A percentile compares a stretch with the other conserved stretches of the same genome.
These are phyloP conservation scores for Morella rubra DNA, from an alignment of 306 rosid species.

Conservation along the genomic window DNA sequence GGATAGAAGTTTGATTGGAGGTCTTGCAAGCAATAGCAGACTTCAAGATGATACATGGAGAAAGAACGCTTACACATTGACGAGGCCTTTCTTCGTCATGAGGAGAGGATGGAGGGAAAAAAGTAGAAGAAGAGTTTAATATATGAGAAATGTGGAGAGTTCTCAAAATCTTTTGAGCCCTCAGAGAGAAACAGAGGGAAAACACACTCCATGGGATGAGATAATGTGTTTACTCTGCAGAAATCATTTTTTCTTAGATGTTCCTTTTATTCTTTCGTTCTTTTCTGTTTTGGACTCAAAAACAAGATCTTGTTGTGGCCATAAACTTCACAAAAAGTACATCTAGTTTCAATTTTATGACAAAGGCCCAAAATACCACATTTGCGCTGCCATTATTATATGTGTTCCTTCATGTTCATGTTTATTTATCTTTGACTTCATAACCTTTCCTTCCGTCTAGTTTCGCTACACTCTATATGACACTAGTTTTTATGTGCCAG, in stretches of 20 bases:
- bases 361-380: neutral
- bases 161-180: neutral
- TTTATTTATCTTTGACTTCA: conserved; percentile 5
- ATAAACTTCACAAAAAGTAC: neutral
- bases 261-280: neutral
- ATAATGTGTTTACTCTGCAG: neutral
- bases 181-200: neutral
- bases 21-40: conserved; percentile 3
- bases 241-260: neutral
- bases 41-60: conserved; percentile 16
- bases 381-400: neutral
- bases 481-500: conserved; percentile 41
- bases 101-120: conserved; percentile 1
- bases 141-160: neutral
- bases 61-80: neutral
- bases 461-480: conserved; percentile 17
- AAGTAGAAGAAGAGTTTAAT: neutral
- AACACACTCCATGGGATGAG: neutral
- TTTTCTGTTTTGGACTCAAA: neutral
- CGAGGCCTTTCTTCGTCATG: conserved; percentile 1
- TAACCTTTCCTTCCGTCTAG: conserved; percentile 3
- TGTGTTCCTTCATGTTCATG: neutral
- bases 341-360: neutral
- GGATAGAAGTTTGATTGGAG: conserved; percentile 14
- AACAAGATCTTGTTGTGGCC: neutral